Percentiles rank a stretch among this genome's conserved stretches.
Evolutionary conservation across 2,329 filamentous ascomycete species (phyloP).

Genomic region (Calonectria honghensis): DNA sequence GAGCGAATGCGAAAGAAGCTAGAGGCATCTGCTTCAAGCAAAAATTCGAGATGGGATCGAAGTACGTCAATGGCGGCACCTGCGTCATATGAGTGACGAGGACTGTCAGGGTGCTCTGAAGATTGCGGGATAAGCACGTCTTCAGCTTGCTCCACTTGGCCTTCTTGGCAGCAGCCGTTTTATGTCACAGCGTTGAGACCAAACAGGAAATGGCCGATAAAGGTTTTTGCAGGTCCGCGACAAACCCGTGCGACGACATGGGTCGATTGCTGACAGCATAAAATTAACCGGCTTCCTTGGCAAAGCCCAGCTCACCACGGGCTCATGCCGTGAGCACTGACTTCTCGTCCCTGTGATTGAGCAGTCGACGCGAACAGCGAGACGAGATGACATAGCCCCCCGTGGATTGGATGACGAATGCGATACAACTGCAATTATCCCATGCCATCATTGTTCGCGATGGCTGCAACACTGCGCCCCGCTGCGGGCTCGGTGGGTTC

Average conservation of each 20-base stretch:
- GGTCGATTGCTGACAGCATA: neutral
- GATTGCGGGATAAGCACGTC: neutral
- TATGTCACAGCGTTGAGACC: neutral
- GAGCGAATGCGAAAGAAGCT: neutral
- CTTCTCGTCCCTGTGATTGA: neutral
- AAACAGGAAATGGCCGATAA: constrained; percentile 13
- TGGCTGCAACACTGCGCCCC: neutral
- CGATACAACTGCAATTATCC: neutral
- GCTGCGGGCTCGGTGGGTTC: neutral
- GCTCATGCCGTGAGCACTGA: neutral
- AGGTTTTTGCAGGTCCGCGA: neutral
- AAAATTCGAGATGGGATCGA: neutral
- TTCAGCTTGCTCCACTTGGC: neutral
- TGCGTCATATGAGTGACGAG: neutral
- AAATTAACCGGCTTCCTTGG: neutral
- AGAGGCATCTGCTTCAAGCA: neutral
- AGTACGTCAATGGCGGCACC: neutral
- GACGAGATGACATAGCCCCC: neutral
- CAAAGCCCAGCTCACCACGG: neutral
- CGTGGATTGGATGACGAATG: neutral
- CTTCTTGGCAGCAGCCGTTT: neutral
- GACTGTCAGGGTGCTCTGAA: neutral
- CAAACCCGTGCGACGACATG: neutral
- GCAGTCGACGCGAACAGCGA: neutral
- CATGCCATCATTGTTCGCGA: neutral